Conservation (phyloP, 306 rosid species). For the Echinosophora koreensis region DNA sequence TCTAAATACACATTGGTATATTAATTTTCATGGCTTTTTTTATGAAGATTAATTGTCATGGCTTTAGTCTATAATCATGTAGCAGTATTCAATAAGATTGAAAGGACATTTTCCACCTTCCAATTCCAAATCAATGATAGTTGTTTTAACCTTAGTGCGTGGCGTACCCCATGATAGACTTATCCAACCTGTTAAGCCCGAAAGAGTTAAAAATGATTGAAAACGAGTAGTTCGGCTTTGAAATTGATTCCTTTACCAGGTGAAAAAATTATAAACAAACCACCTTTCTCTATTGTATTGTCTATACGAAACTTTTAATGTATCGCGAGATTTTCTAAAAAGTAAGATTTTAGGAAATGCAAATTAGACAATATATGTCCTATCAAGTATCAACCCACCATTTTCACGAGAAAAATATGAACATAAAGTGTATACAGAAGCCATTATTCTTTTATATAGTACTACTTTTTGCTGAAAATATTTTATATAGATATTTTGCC, state of each 20-base stretch:
- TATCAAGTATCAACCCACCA: no score
- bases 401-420: no score
- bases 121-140: background rate
- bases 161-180: constrained; percentile 23
- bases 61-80: background rate
- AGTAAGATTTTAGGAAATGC: background rate
- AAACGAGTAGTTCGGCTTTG: background rate
- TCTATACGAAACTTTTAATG: background rate
- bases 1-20: no score
- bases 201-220: background rate
- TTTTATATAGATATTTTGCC: no score
- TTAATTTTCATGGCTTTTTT: no score
- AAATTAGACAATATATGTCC: no score
- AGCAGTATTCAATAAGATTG: background rate
- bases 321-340: background rate
- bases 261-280: background rate
- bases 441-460: no score
- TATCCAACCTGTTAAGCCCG: background rate
- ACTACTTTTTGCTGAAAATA: no score
- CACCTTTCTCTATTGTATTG: background rate
- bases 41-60: background rate
- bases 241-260: background rate
- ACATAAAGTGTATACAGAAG: no score
- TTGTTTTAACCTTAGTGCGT: constrained; percentile 8
- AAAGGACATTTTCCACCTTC: background rate